These are phyloP conservation scores for Bipolaris gigantea DNA, from an alignment of 2,329 filamentous ascomycete species.

Conservation along the genomic window DNA sequence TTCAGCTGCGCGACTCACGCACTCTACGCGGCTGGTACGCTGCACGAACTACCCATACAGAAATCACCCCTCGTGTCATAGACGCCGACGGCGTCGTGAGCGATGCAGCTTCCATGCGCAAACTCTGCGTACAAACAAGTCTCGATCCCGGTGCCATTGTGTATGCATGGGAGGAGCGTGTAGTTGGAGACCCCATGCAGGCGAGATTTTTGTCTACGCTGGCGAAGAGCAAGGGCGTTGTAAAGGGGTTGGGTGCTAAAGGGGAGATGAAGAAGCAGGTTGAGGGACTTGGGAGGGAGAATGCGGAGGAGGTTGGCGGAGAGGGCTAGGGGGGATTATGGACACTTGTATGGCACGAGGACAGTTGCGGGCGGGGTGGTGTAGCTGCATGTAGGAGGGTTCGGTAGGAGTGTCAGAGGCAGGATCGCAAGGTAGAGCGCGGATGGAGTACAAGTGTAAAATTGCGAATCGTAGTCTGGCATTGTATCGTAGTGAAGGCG, in stretches of 20 bases:
- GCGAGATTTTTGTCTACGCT: constrained; percentile 14
- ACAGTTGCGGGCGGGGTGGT: background rate
- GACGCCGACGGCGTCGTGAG: constrained; percentile 25
- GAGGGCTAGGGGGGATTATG: constrained; percentile 17
- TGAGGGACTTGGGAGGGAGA: constrained; percentile 13
- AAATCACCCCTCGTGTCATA: constrained; percentile 7
- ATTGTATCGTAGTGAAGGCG: no score
- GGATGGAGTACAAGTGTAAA: no score
- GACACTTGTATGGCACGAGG: constrained; percentile 10
- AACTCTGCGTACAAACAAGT: constrained; percentile 12
- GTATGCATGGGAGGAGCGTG: constrained; percentile 18
- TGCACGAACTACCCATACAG: background rate
- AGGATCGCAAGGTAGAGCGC: no score
- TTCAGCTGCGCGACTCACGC: constrained; percentile 4
- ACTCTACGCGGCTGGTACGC: constrained; percentile 19
- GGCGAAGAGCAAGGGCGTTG: constrained; percentile 10
- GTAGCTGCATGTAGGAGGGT: background rate
- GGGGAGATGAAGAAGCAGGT: constrained; percentile 18
- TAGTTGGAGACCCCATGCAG: constrained; percentile 2
- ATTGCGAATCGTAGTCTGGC: no score
- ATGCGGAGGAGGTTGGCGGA: constrained; percentile 7
- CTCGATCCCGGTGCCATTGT: constrained; percentile 14
- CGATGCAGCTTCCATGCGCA: constrained; percentile 7
- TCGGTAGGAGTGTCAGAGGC: no score
- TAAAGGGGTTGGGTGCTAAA: constrained; percentile 9